phyloP scores from a whole-genome alignment of 2,329 filamentous ascomycete genomes.

The Xylaria sp. region DNA sequence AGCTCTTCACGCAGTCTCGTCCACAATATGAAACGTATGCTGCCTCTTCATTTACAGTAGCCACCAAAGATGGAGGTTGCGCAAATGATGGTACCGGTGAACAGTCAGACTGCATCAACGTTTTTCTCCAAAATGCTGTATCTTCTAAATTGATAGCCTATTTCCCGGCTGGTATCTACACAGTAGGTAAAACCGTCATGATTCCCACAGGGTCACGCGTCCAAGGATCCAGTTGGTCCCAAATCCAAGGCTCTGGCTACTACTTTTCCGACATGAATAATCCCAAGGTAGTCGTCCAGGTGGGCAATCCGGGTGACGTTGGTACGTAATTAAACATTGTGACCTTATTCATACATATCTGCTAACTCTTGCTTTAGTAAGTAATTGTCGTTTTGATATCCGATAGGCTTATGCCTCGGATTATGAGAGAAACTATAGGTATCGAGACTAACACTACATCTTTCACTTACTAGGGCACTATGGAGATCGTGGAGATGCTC shows the following conservation, averaged over 20 bases:
- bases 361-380: too few species aligned
- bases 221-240: conserved; percentile 75
- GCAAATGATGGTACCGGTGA: conserved; percentile 50
- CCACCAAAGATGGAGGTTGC: neutral
- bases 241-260: conserved; percentile 69
- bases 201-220: conserved; percentile 71
- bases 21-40: conserved; percentile 52
- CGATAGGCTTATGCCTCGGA: too few species aligned
- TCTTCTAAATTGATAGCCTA: conserved; percentile 25
- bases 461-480: too few species aligned
- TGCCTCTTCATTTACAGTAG: neutral
- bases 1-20: conserved; percentile 39
- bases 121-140: conserved; percentile 30
- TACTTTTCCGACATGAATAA: conserved; percentile 69
- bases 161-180: conserved; percentile 47
- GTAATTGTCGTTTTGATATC: too few species aligned
- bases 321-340: too few species aligned
- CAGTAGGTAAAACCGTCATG: conserved; percentile 48
- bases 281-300: conserved; percentile 72
- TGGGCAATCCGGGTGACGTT: conserved; percentile 70
- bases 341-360: too few species aligned
- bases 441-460: too few species aligned
- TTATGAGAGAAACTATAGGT: too few species aligned
- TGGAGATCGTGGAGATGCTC: conserved; percentile 76
- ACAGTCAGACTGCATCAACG: conserved; percentile 42